A percentile compares a stretch with the other conserved stretches of the same genome.
phyloP scores from a whole-genome alignment of 2,329 filamentous ascomycete genomes.

The Colletotrichum camelliae region DNA sequence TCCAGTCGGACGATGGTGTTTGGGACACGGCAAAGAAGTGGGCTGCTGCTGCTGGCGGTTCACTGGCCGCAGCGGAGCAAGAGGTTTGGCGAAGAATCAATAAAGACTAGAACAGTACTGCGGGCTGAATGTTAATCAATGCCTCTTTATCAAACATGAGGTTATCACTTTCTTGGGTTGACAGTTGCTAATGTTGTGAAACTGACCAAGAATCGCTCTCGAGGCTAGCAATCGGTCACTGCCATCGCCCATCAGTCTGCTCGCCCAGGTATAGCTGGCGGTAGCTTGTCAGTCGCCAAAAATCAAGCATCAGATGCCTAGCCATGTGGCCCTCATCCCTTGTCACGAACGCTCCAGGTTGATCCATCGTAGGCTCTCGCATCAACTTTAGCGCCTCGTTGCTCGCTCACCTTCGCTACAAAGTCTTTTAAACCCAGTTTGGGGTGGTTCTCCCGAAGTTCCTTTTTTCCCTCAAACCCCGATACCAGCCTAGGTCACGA shows the following conservation, averaged over 20 bases:
- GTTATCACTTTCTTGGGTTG: neutral
- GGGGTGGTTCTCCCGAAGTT: neutral
- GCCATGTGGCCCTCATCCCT: neutral
- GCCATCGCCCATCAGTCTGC: neutral
- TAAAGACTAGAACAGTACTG: conserved; percentile 49
- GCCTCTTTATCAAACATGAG: neutral
- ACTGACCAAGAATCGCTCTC: neutral
- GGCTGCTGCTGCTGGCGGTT: conserved; percentile 61
- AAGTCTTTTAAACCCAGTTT: neutral
- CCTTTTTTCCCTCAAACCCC: neutral
- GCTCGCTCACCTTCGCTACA: neutral
- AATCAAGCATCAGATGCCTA: neutral
- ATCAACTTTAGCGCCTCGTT: neutral
- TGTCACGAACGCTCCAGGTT: neutral
- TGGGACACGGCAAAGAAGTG: conserved; percentile 64
- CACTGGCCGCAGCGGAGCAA: conserved; percentile 61
- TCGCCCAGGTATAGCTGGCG: neutral
- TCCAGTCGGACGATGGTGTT: conserved; percentile 46
- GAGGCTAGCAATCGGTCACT: neutral
- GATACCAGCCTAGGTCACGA: neutral
- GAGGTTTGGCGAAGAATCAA: conserved; percentile 70
- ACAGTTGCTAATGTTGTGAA: neutral
- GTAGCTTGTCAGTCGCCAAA: neutral
- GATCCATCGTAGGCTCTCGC: neutral
- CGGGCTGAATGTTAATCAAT: neutral